phyloP scores from a whole-genome alignment of 2,329 filamentous ascomycete species.

The Gnomoniopsis sp. region DNA sequence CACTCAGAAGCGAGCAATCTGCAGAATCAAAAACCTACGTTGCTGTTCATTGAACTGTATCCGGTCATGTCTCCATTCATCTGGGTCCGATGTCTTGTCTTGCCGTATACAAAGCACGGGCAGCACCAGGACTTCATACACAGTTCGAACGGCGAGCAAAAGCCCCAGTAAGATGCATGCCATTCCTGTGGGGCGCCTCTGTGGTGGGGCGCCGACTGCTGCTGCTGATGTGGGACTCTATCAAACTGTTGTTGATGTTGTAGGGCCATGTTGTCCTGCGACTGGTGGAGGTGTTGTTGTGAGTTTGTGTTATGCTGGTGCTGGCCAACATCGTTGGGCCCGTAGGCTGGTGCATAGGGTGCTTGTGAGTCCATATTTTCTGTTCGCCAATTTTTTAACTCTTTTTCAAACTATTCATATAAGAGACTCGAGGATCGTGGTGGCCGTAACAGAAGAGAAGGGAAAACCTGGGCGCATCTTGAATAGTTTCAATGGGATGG shows the following conservation, averaged over 20 bases:
- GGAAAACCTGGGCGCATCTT: background rate
- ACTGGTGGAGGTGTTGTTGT: too few relatives aligned
- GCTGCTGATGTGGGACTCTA: background rate
- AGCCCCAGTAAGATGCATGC: conserved; percentile 39
- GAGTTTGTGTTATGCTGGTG: too few relatives aligned
- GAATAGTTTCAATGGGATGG: background rate
- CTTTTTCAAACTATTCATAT: too few relatives aligned
- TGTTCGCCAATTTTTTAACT: background rate
- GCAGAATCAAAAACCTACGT: conserved; percentile 31
- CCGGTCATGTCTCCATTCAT: conserved; percentile 38
- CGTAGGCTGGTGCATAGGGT: background rate
- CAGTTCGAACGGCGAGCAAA: conserved; percentile 40
- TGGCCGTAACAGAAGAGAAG: background rate
- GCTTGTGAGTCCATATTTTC: background rate
- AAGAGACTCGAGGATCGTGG: too few relatives aligned
- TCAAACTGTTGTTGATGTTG: too few relatives aligned
- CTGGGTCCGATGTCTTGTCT: conserved; percentile 43
- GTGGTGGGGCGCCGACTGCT: conserved; percentile 39
- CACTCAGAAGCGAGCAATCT: background rate
- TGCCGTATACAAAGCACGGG: conserved; percentile 47
- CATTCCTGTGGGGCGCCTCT: conserved; percentile 31
- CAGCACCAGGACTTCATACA: conserved; percentile 44
- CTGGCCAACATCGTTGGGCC: background rate
- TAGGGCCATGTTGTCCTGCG: too few relatives aligned
- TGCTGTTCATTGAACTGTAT: conserved; percentile 45